phyloP scores from a whole-genome alignment of 768 basidiomycete species.

The Chalciporus piperatus region DNA sequence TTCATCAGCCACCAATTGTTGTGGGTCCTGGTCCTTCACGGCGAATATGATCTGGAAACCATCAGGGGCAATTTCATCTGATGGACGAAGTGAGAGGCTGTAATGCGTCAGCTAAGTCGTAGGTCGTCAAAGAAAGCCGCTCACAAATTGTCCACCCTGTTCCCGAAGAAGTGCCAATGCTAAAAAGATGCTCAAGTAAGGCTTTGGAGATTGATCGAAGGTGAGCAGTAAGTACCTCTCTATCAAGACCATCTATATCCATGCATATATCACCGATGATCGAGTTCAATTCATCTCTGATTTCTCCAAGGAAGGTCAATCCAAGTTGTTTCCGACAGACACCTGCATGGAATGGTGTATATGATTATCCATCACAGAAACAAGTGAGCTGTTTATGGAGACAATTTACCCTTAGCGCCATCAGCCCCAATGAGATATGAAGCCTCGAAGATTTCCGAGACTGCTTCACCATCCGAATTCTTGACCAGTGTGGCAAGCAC shows the following conservation, averaged over 20 bases:
- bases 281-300: constrained; percentile 21
- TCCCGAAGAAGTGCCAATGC: constrained; percentile 25
- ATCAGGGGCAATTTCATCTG: constrained; percentile 19
- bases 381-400: no score
- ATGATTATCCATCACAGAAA: background rate
- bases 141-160: background rate
- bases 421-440: constrained; percentile 42
- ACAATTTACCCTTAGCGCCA: constrained; percentile 32
- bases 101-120: no score
- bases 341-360: constrained; percentile 17
- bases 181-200: background rate
- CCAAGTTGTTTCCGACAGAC: constrained; percentile 39
- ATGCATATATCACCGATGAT: constrained; percentile 39
- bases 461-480: constrained; percentile 20
- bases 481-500: constrained; percentile 38
- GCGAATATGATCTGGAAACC: constrained; percentile 18
- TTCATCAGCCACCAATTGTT: constrained; percentile 15
- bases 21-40: constrained; percentile 6
- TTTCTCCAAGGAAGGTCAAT: constrained; percentile 42
- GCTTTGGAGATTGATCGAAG: background rate
- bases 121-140: background rate
- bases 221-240: constrained; percentile 14
- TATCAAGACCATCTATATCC: constrained; percentile 25
- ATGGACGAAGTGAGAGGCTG: background rate
- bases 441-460: constrained; percentile 26